Conservation (phyloP, 306 rosid species). For the Quercus wislizeni region DNA sequence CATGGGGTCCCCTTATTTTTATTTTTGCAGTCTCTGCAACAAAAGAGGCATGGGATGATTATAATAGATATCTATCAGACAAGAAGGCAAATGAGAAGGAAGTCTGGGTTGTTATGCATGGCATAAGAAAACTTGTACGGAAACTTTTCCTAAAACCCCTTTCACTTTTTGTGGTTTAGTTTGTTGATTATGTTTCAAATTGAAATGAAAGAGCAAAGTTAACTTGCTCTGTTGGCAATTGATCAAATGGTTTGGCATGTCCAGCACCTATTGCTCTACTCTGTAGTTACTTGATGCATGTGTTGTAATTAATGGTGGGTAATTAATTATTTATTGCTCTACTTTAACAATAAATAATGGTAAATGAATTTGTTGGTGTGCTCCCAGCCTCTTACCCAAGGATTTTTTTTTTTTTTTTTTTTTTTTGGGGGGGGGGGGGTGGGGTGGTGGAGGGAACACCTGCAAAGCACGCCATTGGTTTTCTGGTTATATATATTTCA, state of each 20-base stretch:
- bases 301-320: background rate
- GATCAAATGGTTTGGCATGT: background rate
- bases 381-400: background rate
- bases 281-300: background rate
- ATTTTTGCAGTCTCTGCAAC: conserved; percentile 96
- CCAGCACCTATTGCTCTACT: background rate
- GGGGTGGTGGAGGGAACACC: background rate
- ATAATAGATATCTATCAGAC: conserved; percentile 90
- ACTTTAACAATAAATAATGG: background rate
- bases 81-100: conserved; percentile 94
- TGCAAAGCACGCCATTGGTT: background rate
- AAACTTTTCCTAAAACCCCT: conserved; percentile 11
- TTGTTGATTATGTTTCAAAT: background rate
- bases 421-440: no score
- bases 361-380: background rate
- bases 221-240: background rate
- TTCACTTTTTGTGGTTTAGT: conserved; percentile 6
- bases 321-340: background rate
- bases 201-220: background rate
- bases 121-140: conserved; percentile 76
- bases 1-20: conserved; percentile 99
- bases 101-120: conserved; percentile 88
- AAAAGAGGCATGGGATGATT: conserved; percentile 99
- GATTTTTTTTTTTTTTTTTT: no score
- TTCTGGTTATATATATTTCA: background rate